Conservation (phyloP, 495 filamentous ascomycete genomes). For the Penicillium silybi region DNA sequence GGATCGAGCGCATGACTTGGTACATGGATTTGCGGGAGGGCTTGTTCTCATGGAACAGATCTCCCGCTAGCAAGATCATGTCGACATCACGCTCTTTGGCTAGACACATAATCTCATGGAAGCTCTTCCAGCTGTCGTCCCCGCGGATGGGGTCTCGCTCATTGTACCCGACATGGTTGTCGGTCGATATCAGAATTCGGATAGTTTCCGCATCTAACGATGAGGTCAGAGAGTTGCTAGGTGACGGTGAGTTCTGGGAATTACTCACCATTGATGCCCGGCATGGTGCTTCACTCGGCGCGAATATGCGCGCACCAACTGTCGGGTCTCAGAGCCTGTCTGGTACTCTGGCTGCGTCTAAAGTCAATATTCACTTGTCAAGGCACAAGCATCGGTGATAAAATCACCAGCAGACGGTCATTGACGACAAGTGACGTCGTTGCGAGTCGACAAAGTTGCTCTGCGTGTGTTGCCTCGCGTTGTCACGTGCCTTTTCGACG, state of each 20-base stretch:
- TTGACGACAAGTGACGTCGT: neutral
- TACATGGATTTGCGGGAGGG: slow-evolving; percentile 96
- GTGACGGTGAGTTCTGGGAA: neutral
- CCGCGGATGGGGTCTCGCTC: slow-evolving; percentile 90
- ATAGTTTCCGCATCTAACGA: slow-evolving; percentile 76
- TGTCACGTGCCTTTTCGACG: slow-evolving; percentile 8
- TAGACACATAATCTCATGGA: slow-evolving; percentile 91
- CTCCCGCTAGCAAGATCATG: slow-evolving; percentile 92
- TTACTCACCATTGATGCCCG: slow-evolving; percentile 13
- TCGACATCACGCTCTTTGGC: slow-evolving; percentile 87
- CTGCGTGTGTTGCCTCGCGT: slow-evolving; percentile 8
- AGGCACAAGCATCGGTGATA: neutral
- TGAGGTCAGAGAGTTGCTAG: neutral
- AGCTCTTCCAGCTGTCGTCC: slow-evolving; percentile 95
- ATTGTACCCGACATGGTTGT: slow-evolving; percentile 96
- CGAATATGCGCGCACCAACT: neutral
- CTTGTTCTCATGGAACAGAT: slow-evolving; percentile 98
- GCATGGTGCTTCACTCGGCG: slow-evolving; percentile 16
- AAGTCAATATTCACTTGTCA: neutral
- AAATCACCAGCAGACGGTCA: neutral
- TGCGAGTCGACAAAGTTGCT: neutral
- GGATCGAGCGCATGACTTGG: slow-evolving; percentile 88
- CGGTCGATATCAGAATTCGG: slow-evolving; percentile 88
- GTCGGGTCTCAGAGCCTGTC: neutral
- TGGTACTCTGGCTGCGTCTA: neutral